Conservation (phyloP, 2,329 filamentous ascomycete genomes). For the Aurifilum marmelostoma region DNA sequence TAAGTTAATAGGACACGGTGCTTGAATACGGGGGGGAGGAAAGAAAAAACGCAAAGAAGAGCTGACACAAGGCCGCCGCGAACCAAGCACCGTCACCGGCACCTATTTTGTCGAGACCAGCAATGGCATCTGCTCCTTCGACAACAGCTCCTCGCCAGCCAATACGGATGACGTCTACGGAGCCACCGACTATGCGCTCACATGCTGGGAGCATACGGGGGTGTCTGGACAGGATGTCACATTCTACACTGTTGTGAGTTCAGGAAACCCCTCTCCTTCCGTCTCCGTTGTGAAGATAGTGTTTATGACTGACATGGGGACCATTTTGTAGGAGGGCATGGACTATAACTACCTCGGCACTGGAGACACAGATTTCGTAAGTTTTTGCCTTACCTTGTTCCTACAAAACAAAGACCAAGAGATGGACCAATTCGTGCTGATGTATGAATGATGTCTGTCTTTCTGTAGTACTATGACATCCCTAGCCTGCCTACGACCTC, state of each 20-base stretch:
- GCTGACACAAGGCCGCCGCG: no score
- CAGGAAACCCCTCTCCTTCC: no score
- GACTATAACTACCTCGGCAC: conserved; percentile 20
- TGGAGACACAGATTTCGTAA: conserved; percentile 19
- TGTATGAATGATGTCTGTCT: neutral
- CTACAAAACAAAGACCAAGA: neutral
- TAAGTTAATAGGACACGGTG: neutral
- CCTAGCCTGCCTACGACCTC: conserved; percentile 7
- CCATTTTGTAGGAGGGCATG: conserved; percentile 4
- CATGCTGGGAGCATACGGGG: conserved; percentile 19
- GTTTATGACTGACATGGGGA: neutral
- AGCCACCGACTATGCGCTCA: conserved; percentile 12
- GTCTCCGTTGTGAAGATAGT: neutral
- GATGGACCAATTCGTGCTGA: neutral
- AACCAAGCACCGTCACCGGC: neutral
- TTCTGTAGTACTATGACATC: conserved; percentile 21
- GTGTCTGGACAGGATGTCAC: conserved; percentile 3
- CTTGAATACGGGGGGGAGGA: neutral
- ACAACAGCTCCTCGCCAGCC: conserved; percentile 14
- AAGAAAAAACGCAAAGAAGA: neutral
- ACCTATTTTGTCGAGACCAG: conserved; percentile 10
- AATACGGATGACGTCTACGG: conserved; percentile 24
- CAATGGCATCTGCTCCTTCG: conserved; percentile 25
- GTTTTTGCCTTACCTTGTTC: neutral
- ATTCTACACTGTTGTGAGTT: conserved; percentile 25